phyloP scores from a whole-genome alignment of 352 stramenopile genomes.

The Globisporangium echinulatum region DNA sequence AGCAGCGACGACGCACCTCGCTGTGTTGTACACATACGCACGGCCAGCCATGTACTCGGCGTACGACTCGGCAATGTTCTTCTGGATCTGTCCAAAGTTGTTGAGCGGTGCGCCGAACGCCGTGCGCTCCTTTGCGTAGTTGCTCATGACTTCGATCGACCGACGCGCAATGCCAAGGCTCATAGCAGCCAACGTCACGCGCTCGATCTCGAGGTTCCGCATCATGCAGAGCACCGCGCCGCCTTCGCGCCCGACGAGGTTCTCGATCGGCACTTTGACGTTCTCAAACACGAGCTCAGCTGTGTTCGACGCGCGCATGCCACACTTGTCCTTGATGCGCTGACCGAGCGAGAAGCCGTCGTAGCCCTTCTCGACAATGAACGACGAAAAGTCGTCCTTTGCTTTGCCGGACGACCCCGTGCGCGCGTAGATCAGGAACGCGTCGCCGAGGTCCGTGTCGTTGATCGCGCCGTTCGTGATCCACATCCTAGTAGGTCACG shows the following conservation, averaged over 20 bases:
- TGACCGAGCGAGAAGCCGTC: conserved; percentile 95
- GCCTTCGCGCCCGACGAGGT: conserved; percentile 88
- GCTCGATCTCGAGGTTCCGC: conserved; percentile 99
- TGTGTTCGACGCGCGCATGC: conserved; percentile 96
- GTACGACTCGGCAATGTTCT: conserved; percentile 97
- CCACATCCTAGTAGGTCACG: conserved; percentile 89
- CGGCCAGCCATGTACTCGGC: conserved; percentile 97
- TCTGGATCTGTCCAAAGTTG: conserved; percentile 92
- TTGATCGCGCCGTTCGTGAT: conserved; percentile 99
- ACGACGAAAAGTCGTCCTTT: conserved; percentile 93
- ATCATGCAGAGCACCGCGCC: conserved; percentile 87
- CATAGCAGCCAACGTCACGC: conserved; percentile 96
- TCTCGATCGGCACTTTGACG: conserved; percentile 88
- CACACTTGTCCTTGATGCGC: conserved; percentile 98
- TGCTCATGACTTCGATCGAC: conserved; percentile 97
- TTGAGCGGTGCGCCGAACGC: conserved; percentile 95
- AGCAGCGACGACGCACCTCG: conserved; percentile 37
- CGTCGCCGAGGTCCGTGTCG: conserved; percentile 92
- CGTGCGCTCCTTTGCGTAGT: conserved; percentile 87
- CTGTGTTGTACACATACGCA: conserved; percentile 96
- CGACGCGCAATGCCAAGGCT: conserved; percentile 93
- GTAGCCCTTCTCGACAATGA: conserved; percentile 97
- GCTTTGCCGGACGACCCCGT: conserved; percentile 85
- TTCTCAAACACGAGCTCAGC: conserved; percentile 99
- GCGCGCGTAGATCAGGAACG: conserved; percentile 97